Conservation (phyloP, 305 asterid genomes). For the Solanum hybrid region DNA sequence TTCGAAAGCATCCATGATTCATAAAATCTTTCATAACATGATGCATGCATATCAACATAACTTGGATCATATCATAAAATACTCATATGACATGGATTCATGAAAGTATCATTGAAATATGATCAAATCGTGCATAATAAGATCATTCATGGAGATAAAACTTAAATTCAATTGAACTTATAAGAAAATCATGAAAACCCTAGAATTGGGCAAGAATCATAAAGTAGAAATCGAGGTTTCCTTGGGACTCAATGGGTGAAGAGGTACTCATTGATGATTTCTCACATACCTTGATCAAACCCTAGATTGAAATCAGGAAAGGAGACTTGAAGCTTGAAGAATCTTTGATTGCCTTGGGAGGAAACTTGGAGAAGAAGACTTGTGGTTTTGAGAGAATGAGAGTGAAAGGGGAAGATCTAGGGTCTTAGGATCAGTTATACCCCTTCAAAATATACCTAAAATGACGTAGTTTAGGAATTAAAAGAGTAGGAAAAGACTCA, state of each 20-base stretch:
- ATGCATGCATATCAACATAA: background rate
- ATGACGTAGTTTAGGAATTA: background rate
- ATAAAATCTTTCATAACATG: background rate
- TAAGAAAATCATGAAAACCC: background rate
- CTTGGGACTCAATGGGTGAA: background rate
- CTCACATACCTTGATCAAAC: background rate
- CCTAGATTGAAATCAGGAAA: no score
- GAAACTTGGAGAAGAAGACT: background rate
- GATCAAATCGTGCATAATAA: background rate
- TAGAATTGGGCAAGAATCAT: background rate
- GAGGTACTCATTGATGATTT: no score
- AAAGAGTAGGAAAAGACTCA: no score
- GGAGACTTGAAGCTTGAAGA: background rate
- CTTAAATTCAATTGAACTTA: background rate
- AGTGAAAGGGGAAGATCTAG: background rate
- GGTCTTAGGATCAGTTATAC: background rate
- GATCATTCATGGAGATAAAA: background rate
- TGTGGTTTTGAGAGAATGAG: background rate
- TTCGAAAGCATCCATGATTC: background rate
- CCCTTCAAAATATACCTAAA: background rate
- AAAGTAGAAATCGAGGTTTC: background rate
- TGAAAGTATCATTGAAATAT: background rate
- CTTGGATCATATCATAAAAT: background rate
- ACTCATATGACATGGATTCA: background rate
- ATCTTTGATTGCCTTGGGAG: no score